These are phyloP conservation scores for Fusarium domesticum DNA, from an alignment of 2,329 filamentous ascomycete species.

Conservation along the genomic window DNA sequence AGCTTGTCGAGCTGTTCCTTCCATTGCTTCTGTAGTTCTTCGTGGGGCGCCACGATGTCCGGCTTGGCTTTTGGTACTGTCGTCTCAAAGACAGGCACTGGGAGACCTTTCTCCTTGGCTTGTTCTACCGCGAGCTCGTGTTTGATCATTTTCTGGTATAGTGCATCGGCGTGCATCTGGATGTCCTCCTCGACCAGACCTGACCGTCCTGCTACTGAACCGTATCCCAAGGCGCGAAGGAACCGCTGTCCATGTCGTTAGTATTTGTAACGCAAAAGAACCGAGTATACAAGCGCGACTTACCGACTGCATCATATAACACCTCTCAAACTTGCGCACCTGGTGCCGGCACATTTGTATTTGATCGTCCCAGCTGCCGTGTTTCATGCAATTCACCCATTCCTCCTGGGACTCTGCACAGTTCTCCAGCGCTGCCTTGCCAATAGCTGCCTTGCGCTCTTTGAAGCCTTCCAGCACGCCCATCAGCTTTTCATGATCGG, in stretches of 20 bases:
- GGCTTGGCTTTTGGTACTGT: conserved; percentile 43
- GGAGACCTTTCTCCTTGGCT: conserved; percentile 60
- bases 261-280: background rate
- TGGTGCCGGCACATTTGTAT: conserved; percentile 80
- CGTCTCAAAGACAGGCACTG: conserved; percentile 58
- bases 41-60: conserved; percentile 32
- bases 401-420: conserved; percentile 84
- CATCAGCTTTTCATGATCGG: conserved; percentile 75
- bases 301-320: conserved; percentile 84
- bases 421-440: conserved; percentile 83
- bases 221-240: conserved; percentile 84
- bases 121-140: conserved; percentile 75
- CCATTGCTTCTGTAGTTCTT: conserved; percentile 50
- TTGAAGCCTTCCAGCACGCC: conserved; percentile 83
- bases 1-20: conserved; percentile 57
- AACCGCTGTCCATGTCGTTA: conserved; percentile 61
- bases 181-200: conserved; percentile 76
- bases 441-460: conserved; percentile 73
- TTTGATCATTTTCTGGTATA: conserved; percentile 82
- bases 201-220: conserved; percentile 63
- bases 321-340: conserved; percentile 75
- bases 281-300: conserved; percentile 21
- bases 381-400: conserved; percentile 77
- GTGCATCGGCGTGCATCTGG: conserved; percentile 89
- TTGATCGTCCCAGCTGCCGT: conserved; percentile 63